These are phyloP conservation scores for Plantago coronopus DNA, from an alignment of 305 asterid species.

Conservation along the genomic window DNA sequence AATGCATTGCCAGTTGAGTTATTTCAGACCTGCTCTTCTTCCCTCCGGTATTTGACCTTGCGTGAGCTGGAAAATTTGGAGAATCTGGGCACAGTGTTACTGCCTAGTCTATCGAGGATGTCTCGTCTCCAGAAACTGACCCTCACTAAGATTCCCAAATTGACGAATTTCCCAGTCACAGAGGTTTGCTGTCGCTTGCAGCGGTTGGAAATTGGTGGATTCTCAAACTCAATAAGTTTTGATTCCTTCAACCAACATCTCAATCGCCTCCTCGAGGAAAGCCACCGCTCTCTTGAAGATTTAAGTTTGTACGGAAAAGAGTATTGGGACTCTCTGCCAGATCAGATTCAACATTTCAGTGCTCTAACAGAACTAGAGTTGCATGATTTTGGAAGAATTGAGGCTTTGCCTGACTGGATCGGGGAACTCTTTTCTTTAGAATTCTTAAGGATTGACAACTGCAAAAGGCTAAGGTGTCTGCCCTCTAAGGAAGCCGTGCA, in stretches of 20 bases:
- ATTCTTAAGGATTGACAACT: accelerated
- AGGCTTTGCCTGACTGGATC: constrained; percentile 30
- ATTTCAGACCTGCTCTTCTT: background rate
- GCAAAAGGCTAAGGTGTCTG: constrained; percentile 1
- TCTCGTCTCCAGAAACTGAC: constrained; percentile 2
- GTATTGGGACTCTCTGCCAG: constrained; percentile 23
- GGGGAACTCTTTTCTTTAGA: constrained; percentile 10
- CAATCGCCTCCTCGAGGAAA: background rate
- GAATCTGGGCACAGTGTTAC: background rate
- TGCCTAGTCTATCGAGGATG: constrained; percentile 3
- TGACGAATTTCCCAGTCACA: background rate
- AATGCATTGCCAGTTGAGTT: constrained; percentile 13
- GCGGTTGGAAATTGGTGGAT: constrained; percentile 2
- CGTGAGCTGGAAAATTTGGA: background rate
- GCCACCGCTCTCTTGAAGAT: background rate
- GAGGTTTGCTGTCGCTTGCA: constrained; percentile 2
- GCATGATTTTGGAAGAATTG: constrained; percentile 12
- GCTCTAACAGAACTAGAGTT: background rate
- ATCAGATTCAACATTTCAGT: constrained; percentile 21
- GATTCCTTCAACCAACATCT: constrained; percentile 1
- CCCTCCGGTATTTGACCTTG: background rate
- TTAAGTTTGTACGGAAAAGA: constrained; percentile 2
- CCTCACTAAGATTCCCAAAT: background rate
- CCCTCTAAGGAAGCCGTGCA: constrained; percentile 22
- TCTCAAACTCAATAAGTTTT: constrained; percentile 8